phyloP scores from a whole-genome alignment of 371 early-diverging fungal species.

The Fennellomyces sp. region DNA sequence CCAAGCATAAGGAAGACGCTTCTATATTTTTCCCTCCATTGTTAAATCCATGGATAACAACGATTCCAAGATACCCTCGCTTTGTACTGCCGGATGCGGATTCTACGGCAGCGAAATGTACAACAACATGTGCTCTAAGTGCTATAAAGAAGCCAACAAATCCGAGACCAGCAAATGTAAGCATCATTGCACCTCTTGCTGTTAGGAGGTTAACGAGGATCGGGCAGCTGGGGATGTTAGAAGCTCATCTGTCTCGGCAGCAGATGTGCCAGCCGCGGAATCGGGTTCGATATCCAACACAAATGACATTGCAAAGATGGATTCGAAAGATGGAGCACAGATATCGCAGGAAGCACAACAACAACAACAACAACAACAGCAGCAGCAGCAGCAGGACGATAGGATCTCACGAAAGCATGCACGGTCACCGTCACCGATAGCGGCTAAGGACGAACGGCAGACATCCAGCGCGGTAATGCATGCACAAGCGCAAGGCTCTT shows the following conservation, averaged over 20 bases:
- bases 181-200: background rate
- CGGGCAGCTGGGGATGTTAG: background rate
- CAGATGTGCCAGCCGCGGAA: background rate
- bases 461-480: no score
- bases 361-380: background rate
- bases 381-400: no score
- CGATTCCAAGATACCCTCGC: slow-evolving; percentile 43
- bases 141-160: slow-evolving; percentile 61
- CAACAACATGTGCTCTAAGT: slow-evolving; percentile 83
- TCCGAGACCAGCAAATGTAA: slow-evolving; percentile 34
- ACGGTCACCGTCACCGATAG: slow-evolving; percentile 34
- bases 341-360: no score
- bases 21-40: background rate
- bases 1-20: no score
- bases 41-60: slow-evolving; percentile 8
- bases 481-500: no score
- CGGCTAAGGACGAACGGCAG: slow-evolving; percentile 7
- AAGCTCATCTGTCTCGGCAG: background rate
- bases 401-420: slow-evolving; percentile 28
- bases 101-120: slow-evolving; percentile 63
- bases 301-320: background rate
- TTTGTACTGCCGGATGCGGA: slow-evolving; percentile 69
- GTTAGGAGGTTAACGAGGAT: no score
- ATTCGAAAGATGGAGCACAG: no score
- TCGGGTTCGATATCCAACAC: background rate